These are phyloP conservation scores for Papilionanthe hybrid DNA, from an alignment of 116 monocot genomes.

Conservation along the genomic window DNA sequence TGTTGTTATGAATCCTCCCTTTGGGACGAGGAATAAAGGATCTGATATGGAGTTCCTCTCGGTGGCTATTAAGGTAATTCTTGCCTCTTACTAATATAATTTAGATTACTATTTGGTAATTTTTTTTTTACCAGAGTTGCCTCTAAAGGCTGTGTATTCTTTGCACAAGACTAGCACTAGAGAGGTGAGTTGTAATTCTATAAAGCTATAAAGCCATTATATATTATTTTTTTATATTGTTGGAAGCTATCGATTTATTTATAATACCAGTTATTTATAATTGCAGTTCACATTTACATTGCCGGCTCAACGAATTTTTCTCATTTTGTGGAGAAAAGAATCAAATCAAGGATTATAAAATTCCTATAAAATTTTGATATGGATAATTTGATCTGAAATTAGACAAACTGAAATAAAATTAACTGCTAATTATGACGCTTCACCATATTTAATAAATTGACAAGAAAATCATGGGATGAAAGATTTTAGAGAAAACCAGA, in stretches of 20 bases:
- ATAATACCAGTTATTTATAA: neutral
- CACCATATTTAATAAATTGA: no score
- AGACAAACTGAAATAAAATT: neutral
- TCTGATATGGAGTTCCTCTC: conserved; percentile 91
- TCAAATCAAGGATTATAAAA: neutral
- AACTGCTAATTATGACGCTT: no score
- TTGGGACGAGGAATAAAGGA: conserved; percentile 88
- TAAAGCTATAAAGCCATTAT: neutral
- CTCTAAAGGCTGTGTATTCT: conserved; percentile 83
- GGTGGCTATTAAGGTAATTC: conserved; percentile 65
- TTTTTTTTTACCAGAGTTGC: conserved; percentile 64
- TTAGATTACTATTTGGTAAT: neutral
- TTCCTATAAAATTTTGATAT: neutral
- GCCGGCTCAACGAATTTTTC: neutral
- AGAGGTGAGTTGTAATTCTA: conserved; percentile 52
- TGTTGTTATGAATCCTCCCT: conserved; percentile 99
- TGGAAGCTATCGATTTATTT: neutral
- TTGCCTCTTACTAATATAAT: conserved; percentile 4
- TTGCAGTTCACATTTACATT: neutral
- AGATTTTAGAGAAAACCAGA: no score
- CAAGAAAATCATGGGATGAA: no score
- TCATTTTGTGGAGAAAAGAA: neutral
- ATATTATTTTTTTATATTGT: conserved; percentile 2
- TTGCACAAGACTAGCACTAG: conserved; percentile 95
- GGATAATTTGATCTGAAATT: neutral